Conservation (phyloP, 192 early-diverging fungal species). For the Coemansia umbellata region DNA sequence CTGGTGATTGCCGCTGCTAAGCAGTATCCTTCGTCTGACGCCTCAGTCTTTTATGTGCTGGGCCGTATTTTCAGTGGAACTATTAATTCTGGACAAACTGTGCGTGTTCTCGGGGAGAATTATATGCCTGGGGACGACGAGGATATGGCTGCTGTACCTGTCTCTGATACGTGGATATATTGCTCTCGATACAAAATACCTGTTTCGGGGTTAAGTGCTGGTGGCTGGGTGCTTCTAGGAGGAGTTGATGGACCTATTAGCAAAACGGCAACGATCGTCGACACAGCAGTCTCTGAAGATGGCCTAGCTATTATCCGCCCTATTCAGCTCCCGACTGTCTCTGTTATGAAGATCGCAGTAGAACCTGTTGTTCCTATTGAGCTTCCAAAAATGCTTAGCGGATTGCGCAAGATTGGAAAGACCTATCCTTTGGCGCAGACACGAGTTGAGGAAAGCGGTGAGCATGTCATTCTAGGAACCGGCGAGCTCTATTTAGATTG, state of each 20-base stretch:
- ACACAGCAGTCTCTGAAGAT: conserved; percentile 54
- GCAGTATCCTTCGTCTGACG: conserved; percentile 83
- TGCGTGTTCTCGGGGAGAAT: conserved; percentile 88
- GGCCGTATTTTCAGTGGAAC: conserved; percentile 95
- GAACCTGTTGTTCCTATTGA: conserved; percentile 98
- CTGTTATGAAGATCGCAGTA: conserved; percentile 92
- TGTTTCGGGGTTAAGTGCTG: conserved; percentile 74
- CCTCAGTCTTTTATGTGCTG: conserved; percentile 82
- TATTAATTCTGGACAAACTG: conserved; percentile 66
- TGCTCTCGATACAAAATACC: conserved; percentile 78
- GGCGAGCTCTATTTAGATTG: conserved; percentile 98
- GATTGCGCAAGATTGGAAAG: conserved; percentile 93
- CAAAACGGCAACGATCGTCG: conserved; percentile 93
- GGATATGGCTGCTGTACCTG: conserved; percentile 77
- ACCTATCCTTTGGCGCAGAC: conserved; percentile 87
- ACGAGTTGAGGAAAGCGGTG: conserved; percentile 94
- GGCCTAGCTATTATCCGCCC: conserved; percentile 81
- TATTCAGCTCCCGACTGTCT: conserved; percentile 71
- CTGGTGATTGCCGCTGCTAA: conserved; percentile 92
- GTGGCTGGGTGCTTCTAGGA: conserved; percentile 84
- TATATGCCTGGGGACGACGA: conserved; percentile 92
- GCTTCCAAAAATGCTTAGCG: conserved; percentile 96
- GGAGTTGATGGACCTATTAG: conserved; percentile 92
- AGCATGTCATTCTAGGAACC: conserved; percentile 90
- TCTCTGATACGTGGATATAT: conserved; percentile 69